Percentiles rank a stretch among this genome's conserved stretches.
phyloP scores from a whole-genome alignment of 2,329 filamentous ascomycete genomes.

The Phoma herbarum region DNA sequence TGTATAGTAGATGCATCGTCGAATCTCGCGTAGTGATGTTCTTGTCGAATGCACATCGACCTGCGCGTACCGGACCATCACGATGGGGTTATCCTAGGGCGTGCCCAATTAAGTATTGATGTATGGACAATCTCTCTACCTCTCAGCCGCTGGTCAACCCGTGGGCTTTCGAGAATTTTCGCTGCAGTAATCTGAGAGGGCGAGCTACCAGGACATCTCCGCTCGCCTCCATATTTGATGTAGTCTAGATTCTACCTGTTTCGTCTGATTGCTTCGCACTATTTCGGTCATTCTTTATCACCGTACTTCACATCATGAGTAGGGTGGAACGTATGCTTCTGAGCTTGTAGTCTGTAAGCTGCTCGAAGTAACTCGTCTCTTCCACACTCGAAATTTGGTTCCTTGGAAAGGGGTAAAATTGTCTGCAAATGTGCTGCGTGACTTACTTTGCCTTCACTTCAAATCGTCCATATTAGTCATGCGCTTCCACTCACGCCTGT shows the following conservation, averaged over 20 bases:
- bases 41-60: neutral
- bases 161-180: too few species aligned
- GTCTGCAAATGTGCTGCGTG: neutral
- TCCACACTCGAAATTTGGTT: neutral
- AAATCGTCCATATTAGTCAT: neutral
- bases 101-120: too few species aligned
- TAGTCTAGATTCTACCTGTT: too few species aligned
- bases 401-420: too few species aligned
- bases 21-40: neutral
- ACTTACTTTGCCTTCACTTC: conserved; percentile 3
- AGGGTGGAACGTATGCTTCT: neutral
- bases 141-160: too few species aligned
- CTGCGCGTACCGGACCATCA: neutral
- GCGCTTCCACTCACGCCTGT: neutral
- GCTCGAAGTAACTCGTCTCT: neutral
- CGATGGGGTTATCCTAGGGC: too few species aligned
- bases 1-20: neutral
- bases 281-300: neutral
- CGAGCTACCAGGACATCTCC: too few species aligned
- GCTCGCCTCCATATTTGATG: too few species aligned
- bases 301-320: neutral
- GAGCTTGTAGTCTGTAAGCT: neutral
- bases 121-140: too few species aligned
- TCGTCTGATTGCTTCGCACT: neutral
- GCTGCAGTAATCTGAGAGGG: too few species aligned